A percentile compares a stretch with the other conserved stretches of the same genome.
Evolutionary conservation across 1,284 basidiomycete genomes (phyloP).

Genomic region (Heliocybe sulcata): DNA sequence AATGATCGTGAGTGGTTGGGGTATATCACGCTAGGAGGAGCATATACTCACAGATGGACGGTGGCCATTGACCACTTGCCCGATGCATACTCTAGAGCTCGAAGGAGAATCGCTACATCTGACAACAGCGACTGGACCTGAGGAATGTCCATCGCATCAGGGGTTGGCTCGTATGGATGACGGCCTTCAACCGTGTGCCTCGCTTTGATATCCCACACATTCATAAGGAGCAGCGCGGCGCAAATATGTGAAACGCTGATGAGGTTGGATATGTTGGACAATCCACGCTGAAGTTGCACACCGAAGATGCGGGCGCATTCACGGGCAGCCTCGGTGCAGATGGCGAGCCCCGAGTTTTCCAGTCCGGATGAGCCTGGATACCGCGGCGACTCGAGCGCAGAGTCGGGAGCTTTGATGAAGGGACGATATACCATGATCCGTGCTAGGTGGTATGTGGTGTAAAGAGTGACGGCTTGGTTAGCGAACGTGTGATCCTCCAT

Average conservation of each 20-base stretch:
- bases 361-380: conserved; percentile 30
- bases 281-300: conserved; percentile 18
- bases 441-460: conserved; percentile 62
- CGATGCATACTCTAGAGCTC: not conserved
- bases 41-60: not conserved
- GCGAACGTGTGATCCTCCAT: conserved; percentile 47
- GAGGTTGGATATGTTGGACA: conserved; percentile 26
- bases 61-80: not conserved
- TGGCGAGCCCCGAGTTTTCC: conserved; percentile 27
- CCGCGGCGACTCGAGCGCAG: conserved; percentile 13
- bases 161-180: not conserved
- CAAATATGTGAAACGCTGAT: conserved; percentile 36
- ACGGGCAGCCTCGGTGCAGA: conserved; percentile 61
- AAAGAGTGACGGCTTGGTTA: conserved; percentile 63
- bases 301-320: conserved; percentile 51
- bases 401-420: conserved; percentile 48
- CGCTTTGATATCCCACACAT: conserved; percentile 42
- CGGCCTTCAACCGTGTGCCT: conserved; percentile 24
- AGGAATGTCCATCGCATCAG: not conserved
- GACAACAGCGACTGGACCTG: not conserved
- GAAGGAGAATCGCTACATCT: not conserved
- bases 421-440: conserved; percentile 73
- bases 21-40: not conserved
- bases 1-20: not conserved
- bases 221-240: conserved; percentile 36